Base-by-base conservation (phyloP, 306 rosid genomes). In the Lathyrus sativus region DNA sequence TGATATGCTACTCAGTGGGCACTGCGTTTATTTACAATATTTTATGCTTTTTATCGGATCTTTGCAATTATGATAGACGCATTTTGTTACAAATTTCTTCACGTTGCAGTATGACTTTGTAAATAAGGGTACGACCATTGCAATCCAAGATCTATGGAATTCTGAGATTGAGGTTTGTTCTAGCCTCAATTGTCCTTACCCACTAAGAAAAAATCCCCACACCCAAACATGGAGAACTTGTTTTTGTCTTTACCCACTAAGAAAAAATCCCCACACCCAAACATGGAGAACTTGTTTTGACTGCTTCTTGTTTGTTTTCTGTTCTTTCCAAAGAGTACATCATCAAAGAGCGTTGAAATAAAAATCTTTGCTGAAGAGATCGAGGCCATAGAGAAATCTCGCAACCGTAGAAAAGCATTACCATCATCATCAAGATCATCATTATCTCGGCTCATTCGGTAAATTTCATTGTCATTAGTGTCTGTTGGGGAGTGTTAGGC, bases 291-390 rank as follows among this genome's bases (percentile, higher is more conserved):
- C 67, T 68, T 46, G 65, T 75, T 43, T 70, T 83, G 70, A 84
- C 55, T 26, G 64, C 49, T 53, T 44, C 63, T 70, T 59, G 72
- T 61, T 70, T 56, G 50, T 67, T 74, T 51, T 79, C 19, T 18
- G 53, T 72, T 49, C 55, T 61, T 68, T 75, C 64, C 46, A 28
- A 65, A 85, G 96, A 56, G 65, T 69, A 50, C 57, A 22, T 67
- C 78, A 58, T 67, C 78, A 58, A 90, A 75, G 78, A 78, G 69
- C 38, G 55, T 90, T 50, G 88, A 82, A 66, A 80, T 88, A 66
- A 82, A 76, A 54, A 69, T 85, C 70, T 78, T 78, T 74, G 90
- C 95, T 11, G 85, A 90, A 81, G 87, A 85, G 80, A 73, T 78
- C 18, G 90, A 85, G 46, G 89, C 88, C 37, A 85, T 70, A 84